A percentile compares a stretch with the other conserved stretches of the same genome.
phyloP scores from a whole-genome alignment of 345 rosid genomes.

The Populus ilicifolia region DNA sequence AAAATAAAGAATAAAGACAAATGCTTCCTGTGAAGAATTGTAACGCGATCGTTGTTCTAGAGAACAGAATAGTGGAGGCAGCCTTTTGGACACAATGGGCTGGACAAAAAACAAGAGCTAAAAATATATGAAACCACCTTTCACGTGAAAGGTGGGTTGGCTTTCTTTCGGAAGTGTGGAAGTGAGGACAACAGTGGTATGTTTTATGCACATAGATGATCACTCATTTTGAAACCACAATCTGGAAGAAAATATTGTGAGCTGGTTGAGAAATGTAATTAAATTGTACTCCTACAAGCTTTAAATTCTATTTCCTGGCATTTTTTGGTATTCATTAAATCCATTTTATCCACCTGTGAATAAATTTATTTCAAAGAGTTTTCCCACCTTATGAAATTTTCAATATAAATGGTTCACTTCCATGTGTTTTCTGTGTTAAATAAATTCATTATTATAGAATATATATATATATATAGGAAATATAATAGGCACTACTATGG shows the following conservation, averaged over 20 bases:
- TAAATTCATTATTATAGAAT: too few relatives aligned
- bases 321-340: neutral
- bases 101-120: constrained; percentile 2
- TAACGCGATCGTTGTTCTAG: constrained; percentile 6
- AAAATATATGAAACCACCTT: constrained; percentile 15
- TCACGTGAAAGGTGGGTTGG: constrained; percentile 7
- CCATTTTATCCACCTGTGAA: neutral
- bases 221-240: neutral
- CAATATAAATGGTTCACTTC: too few relatives aligned
- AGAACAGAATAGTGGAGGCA: constrained; percentile 22
- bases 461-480: too few relatives aligned
- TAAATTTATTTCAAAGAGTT: neutral
- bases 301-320: neutral
- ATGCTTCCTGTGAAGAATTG: neutral
- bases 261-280: too few relatives aligned
- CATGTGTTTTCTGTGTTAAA: too few relatives aligned
- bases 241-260: neutral
- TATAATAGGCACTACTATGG: too few relatives aligned
- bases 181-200: neutral
- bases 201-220: neutral
- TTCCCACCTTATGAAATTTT: too few relatives aligned
- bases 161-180: constrained; percentile 12
- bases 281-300: neutral
- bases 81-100: constrained; percentile 19
- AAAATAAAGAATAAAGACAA: constrained; percentile 7